Evolutionary conservation across 1,139 yeast genomes (phyloP).

Genomic region (Protomyces arabidopsidicola): DNA sequence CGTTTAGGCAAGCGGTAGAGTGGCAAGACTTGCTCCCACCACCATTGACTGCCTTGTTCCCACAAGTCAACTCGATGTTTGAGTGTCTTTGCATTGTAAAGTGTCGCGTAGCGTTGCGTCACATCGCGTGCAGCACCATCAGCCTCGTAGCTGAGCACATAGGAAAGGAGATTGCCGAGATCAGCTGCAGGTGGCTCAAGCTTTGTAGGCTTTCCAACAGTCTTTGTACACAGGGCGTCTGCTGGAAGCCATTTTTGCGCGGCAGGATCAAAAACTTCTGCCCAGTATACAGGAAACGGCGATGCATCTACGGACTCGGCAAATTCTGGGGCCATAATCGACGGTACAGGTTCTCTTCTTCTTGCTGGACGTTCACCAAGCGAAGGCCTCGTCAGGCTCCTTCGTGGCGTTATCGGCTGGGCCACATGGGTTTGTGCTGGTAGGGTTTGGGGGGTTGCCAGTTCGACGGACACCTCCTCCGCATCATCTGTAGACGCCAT

Average conservation of each 20-base stretch:
- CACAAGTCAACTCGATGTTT: slow-evolving; percentile 66
- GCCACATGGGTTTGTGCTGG: not conserved
- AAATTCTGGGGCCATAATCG: not conserved
- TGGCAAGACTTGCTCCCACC: slow-evolving; percentile 44
- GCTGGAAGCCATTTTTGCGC: slow-evolving; percentile 74
- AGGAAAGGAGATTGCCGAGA: slow-evolving; percentile 56
- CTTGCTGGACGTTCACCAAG: not conserved
- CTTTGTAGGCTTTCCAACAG: slow-evolving; percentile 68
- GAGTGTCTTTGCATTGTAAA: slow-evolving; percentile 67
- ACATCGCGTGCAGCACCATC: slow-evolving; percentile 69
- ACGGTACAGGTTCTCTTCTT: not conserved
- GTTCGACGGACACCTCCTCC: not conserved
- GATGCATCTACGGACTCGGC: slow-evolving; percentile 36
- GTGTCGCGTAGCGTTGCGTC: slow-evolving; percentile 71
- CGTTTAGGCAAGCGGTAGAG: not conserved
- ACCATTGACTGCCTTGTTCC: slow-evolving; percentile 62
- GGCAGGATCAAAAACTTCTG: slow-evolving; percentile 83
- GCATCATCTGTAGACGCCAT: not conserved
- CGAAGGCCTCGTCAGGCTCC: slow-evolving; percentile 17
- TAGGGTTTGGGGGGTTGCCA: not conserved
- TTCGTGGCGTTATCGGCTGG: not conserved
- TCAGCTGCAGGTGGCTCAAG: slow-evolving; percentile 74
- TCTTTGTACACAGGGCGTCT: slow-evolving; percentile 65
- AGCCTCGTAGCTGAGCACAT: slow-evolving; percentile 71
- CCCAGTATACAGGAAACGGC: slow-evolving; percentile 77